These are phyloP conservation scores for Cicer arietinum DNA, from an alignment of 306 rosid genomes.

Conservation along the genomic window DNA sequence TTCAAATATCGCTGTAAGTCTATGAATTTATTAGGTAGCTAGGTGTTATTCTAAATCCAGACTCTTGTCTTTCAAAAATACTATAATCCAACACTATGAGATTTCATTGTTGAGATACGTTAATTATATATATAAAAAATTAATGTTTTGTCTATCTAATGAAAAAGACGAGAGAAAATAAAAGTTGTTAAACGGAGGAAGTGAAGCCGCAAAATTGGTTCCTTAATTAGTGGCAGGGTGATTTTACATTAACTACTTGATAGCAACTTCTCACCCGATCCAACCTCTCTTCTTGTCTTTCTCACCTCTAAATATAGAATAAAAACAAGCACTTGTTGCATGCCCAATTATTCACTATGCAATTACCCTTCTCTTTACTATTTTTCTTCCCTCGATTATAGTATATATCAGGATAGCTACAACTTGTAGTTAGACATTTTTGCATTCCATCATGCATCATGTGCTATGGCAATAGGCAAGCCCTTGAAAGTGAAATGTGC, in stretches of 20 bases:
- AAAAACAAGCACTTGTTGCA: constrained; percentile 20
- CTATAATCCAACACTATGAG: too few relatives aligned
- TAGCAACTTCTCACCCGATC: constrained; percentile 24
- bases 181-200: not conserved
- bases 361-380: not conserved
- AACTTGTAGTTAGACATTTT: constrained; percentile 22
- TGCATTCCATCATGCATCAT: constrained; percentile 6
- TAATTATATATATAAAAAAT: too few relatives aligned
- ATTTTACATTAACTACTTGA: constrained; percentile 38
- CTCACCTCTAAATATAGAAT: constrained; percentile 19
- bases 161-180: too few relatives aligned
- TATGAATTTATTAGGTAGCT: too few relatives aligned
- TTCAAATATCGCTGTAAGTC: too few relatives aligned
- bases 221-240: constrained; percentile 10
- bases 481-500: not conserved
- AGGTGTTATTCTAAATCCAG: too few relatives aligned
- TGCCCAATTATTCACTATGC: constrained; percentile 26
- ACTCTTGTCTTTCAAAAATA: too few relatives aligned
- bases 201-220: constrained; percentile 32
- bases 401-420: constrained; percentile 27
- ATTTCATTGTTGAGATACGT: too few relatives aligned
- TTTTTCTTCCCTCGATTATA: constrained; percentile 35
- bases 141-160: too few relatives aligned
- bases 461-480: constrained; percentile 7
- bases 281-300: not conserved